phyloP scores from a whole-genome alignment of 2,329 filamentous ascomycete species.

The Hypoxylon sp. region DNA sequence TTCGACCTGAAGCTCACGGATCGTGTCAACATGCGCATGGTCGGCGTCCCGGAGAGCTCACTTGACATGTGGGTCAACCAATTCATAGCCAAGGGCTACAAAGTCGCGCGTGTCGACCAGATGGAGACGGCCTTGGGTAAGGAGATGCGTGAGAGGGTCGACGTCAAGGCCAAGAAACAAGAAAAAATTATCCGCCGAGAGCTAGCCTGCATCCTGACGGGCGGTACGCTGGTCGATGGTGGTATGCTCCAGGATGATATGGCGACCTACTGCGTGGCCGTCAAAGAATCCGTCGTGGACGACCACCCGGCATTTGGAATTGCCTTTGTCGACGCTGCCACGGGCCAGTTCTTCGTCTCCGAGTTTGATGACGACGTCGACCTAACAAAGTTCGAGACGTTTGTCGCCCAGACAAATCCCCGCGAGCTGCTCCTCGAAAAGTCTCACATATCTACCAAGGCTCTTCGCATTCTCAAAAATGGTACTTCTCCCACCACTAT shows the following conservation, averaged over 20 bases:
- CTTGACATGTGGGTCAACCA: conserved; percentile 98
- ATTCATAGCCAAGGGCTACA: conserved; percentile 97
- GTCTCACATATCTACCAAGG: conserved; percentile 83
- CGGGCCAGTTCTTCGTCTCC: conserved; percentile 92
- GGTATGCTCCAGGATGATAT: conserved; percentile 98
- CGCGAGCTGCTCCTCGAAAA: conserved; percentile 92
- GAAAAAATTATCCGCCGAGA: conserved; percentile 95
- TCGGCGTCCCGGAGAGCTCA: conserved; percentile 93
- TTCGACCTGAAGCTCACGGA: conserved; percentile 98
- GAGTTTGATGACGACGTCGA: conserved; percentile 92
- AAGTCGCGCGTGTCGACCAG: conserved; percentile 95
- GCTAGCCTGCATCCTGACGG: conserved; percentile 87
- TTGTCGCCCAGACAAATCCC: conserved; percentile 90
- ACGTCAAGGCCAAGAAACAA: conserved; percentile 71
- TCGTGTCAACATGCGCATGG: conserved; percentile 99
- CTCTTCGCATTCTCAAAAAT: conserved; percentile 91
- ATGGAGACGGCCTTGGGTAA: conserved; percentile 95
- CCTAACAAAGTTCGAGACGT: conserved; percentile 95
- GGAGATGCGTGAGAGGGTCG: conserved; percentile 95
- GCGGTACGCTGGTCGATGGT: conserved; percentile 91
- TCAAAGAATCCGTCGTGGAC: conserved; percentile 81
- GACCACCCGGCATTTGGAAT: conserved; percentile 86
- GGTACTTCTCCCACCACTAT: conserved; percentile 92
- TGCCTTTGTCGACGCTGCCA: conserved; percentile 93
- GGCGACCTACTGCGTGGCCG: conserved; percentile 93